Evolutionary conservation across 257 asterid species (phyloP), one percentile per base, ranked within the genome.

Genomic region (Petunia secreta): DNA sequence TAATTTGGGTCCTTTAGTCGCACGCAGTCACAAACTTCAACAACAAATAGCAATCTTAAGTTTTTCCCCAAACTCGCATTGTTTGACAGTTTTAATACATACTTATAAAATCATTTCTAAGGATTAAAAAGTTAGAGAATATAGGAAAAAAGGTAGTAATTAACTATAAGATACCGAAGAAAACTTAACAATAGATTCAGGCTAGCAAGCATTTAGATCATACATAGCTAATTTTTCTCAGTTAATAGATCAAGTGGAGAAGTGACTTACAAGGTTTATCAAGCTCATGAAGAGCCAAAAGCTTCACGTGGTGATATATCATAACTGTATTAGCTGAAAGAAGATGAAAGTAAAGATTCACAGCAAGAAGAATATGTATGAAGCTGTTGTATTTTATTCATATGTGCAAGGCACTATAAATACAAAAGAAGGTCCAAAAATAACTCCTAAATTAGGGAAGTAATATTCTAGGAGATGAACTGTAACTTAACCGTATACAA

Each of bases 231-330:
- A 58, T 48, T 5, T 77, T 40, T 77, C 40, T 40, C 67, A 59
- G 53, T 39, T 3, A 2, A 48, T 75, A 54, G 15, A 62, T 68
- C 58, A 71, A 52, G 13, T 62, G 75, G 58, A 68, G 69, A 71
- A 57, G 81, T 75, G 86, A 78, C 92, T 89, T 90, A 95, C 99
- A 95, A 85, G 99, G 99, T 87, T 95, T 95, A 87, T 95, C 98
- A 39, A 73, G 97, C 88, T 95, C 99, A 50, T 82, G 80, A 83
- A 95, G 99, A 46, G 97, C 99, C 90, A 93, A 83, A 81, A 95
- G 97, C 92, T 95, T 92, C 85, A 94, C 96, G 16, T 95, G 91
- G 89, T 95, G 99, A 89, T 93, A 95, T 84, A 91, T 75, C 55
- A 95, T 80, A 75, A 97, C 98, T 44, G 99, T 95, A 87, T 95